Base-by-base conservation (phyloP, 805 yeast species). In the Candida odintsovae region DNA sequence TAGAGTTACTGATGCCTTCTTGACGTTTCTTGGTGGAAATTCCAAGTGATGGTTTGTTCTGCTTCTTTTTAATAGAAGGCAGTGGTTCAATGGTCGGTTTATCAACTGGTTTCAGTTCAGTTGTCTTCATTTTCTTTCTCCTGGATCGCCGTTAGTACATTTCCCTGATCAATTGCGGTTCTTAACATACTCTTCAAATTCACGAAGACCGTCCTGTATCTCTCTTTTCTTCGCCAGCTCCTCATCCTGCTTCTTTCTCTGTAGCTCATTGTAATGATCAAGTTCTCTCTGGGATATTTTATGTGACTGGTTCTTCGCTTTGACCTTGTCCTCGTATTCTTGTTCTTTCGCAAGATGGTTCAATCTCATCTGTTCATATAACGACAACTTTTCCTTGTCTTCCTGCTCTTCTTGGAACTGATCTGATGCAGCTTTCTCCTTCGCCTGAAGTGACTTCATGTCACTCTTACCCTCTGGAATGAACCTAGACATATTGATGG, bases 381-480 rank as follows among this genome's bases (percentile, higher is more conserved):
- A 46, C 0, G 64, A 56, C 8, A 51, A 43, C 2, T 53, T 42
- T 42, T 59, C 61, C 19, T 50, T 37, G 6, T 52, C 56, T 22
- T 59, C 59, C 21, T 50, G 51, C 7, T 55, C 59, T 6, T 49
- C 50, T 13, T 53, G 48, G 29, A 47, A 49, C 33, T 55, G 46
- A 8, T 22, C 28, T 6, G 55, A 51, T 0, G 56, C 60, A 3
- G 33, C 48, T 7, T n/a, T 28, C 38, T 60, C 64, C 7, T 47
- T 43, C 9, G 35, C 38, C 26, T 57, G 48, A 3, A 51, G 54
- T 0, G 55, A 48, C 12, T 47, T 43, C 33, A 59, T 40, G 31
- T 60, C 62, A 43, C 62, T 53, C 40, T 55, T 38, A 10, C 64
- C 64, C 18, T 48, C 62, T 13, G 62, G 56, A 10, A 60, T 46